These are phyloP conservation scores for Panicum hallii DNA, from an alignment of 202 grass and related monocot genomes.

Conservation along the genomic window DNA sequence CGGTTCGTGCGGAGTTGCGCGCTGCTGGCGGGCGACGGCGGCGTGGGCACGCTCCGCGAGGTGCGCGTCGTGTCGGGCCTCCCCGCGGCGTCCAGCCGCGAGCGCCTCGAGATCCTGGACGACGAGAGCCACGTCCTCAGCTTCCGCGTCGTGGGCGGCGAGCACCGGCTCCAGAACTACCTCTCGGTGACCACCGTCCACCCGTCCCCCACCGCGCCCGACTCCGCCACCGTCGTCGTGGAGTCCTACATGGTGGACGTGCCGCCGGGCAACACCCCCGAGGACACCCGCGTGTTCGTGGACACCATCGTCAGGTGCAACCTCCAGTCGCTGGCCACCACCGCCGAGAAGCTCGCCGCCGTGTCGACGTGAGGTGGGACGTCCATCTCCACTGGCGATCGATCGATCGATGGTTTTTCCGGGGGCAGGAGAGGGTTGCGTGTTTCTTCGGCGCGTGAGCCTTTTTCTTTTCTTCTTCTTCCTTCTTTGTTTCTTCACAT, in stretches of 20 bases:
- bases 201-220: constrained; percentile 46
- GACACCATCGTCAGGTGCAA: constrained; percentile 93
- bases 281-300: constrained; percentile 76
- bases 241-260: constrained; percentile 82
- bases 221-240: constrained; percentile 62
- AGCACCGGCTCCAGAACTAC: constrained; percentile 81
- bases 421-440: constrained; percentile 45
- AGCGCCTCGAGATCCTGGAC: constrained; percentile 88
- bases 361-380: constrained; percentile 31
- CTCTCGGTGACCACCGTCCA: constrained; percentile 75
- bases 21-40: constrained; percentile 67
- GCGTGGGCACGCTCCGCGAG: constrained; percentile 77
- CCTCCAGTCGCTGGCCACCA: constrained; percentile 74
- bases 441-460: constrained; percentile 55
- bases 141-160: constrained; percentile 78
- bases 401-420: constrained; percentile 34
- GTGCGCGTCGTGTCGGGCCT: constrained; percentile 77
- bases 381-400: constrained; percentile 16
- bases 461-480: not conserved
- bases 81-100: constrained; percentile 70
- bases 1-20: constrained; percentile 83
- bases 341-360: constrained; percentile 62
- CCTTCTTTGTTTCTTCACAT: constrained; percentile 42
- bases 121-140: constrained; percentile 83
- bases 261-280: constrained; percentile 70